Percentiles rank a stretch among this genome's conserved stretches.
These are phyloP conservation scores for Fusarium miscanthi DNA, from an alignment of 2,329 filamentous ascomycete species.

Conservation along the genomic window DNA sequence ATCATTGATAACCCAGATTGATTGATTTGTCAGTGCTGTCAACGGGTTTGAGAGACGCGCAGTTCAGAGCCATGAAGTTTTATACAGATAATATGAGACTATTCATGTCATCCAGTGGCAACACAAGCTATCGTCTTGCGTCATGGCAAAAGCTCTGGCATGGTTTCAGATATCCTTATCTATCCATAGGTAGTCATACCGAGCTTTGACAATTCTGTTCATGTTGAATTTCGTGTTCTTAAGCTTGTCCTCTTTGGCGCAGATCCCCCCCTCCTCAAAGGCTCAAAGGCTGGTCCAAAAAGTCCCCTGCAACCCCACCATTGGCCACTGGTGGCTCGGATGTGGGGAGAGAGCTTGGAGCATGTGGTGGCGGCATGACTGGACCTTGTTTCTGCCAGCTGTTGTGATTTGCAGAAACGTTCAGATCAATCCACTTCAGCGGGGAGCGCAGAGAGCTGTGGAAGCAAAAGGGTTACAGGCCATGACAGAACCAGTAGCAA, in stretches of 20 bases:
- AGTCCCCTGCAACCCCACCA: slow-evolving; percentile 13
- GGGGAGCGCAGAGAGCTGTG: slow-evolving; percentile 24
- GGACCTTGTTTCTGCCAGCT: slow-evolving; percentile 31
- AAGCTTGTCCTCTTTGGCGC: slow-evolving; percentile 25
- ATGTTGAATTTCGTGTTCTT: slow-evolving; percentile 15
- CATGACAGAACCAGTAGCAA: slow-evolving; percentile 22
- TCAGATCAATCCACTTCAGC: slow-evolving; percentile 39
- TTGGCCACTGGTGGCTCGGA: slow-evolving; percentile 39
- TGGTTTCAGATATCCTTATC: neutral
- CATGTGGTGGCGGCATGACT: slow-evolving; percentile 32
- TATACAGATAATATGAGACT: neutral
- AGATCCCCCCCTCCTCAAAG: slow-evolving; percentile 13
- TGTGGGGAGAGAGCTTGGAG: slow-evolving; percentile 45
- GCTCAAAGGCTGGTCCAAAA: neutral
- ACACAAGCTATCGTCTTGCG: neutral
- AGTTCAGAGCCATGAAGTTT: slow-evolving; percentile 1
- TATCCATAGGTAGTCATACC: neutral
- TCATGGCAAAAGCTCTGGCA: neutral
- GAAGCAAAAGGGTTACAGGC: slow-evolving; percentile 27
- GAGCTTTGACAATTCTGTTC: slow-evolving; percentile 14
- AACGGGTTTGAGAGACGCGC: neutral
- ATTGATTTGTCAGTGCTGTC: slow-evolving; percentile 38
- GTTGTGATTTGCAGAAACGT: slow-evolving; percentile 41
- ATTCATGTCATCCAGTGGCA: neutral
- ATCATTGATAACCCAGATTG: slow-evolving; percentile 20